Conservation (phyloP, 352 stramenopile species). For the Pythium folliculosum region DNA sequence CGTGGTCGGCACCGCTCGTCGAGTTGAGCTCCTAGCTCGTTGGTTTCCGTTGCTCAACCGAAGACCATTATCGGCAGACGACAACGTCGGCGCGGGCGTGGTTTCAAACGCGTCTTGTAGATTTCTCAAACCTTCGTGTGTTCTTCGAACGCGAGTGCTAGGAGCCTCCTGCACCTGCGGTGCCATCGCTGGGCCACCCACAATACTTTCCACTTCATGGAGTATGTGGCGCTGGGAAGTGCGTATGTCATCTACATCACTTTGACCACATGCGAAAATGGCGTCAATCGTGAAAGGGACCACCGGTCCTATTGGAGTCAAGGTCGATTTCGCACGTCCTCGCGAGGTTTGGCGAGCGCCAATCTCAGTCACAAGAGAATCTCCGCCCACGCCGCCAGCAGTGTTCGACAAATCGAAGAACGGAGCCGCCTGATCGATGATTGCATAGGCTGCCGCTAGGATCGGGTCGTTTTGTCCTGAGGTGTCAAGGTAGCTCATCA, state of each 20-base stretch:
- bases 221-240: not conserved
- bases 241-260: not conserved
- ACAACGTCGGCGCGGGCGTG: not conserved
- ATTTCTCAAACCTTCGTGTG: too few relatives aligned
- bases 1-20: not conserved
- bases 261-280: not conserved
- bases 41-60: not conserved
- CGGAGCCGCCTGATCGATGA: constrained; percentile 22
- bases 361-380: not conserved
- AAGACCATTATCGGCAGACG: not conserved
- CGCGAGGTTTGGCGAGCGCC: not conserved
- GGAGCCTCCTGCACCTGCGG: too few relatives aligned
- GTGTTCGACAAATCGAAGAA: constrained; percentile 27
- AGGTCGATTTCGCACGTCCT: not conserved
- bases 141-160: too few relatives aligned
- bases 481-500: not conserved
- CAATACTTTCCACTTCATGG: too few relatives aligned
- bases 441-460: constrained; percentile 12
- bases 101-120: too few relatives aligned
- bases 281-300: constrained; percentile 9
- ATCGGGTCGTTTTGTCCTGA: constrained; percentile 3
- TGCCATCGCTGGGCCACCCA: too few relatives aligned
- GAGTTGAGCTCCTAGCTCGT: not conserved
- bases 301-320: not conserved
- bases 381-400: not conserved